Evolutionary conservation across 2,329 filamentous ascomycete genomes (phyloP).

Genomic region (Colletotrichum sojae): DNA sequence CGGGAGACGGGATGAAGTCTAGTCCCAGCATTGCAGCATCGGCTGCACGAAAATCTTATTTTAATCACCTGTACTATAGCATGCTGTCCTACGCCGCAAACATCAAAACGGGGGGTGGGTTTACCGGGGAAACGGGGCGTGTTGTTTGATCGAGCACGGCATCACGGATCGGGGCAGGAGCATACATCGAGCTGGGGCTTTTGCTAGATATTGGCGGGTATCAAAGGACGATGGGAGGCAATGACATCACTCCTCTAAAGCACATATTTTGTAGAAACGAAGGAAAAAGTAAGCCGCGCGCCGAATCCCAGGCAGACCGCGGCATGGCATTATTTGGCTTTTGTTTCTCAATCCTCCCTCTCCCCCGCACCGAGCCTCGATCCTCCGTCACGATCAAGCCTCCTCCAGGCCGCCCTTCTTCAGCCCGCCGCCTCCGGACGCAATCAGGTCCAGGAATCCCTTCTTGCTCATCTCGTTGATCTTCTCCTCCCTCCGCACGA

Average conservation of each 20-base stretch:
- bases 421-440: conserved; percentile 70
- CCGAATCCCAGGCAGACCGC: conserved; percentile 25
- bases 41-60: conserved; percentile 23
- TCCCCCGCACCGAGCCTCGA: background rate
- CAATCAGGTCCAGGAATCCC: conserved; percentile 93
- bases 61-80: conserved; percentile 40
- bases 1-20: background rate
- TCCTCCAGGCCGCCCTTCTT: conserved; percentile 73
- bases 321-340: conserved; percentile 17
- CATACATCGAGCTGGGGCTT: conserved; percentile 36
- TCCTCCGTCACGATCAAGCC: conserved; percentile 54
- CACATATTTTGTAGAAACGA: conserved; percentile 22
- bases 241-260: conserved; percentile 44
- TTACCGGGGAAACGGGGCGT: conserved; percentile 3
- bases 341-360: background rate
- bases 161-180: conserved; percentile 20
- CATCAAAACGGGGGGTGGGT: background rate
- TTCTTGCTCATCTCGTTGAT: conserved; percentile 97
- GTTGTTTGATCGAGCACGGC: conserved; percentile 32
- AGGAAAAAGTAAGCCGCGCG: conserved; percentile 3
- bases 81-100: conserved; percentile 25
- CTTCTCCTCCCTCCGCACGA: conserved; percentile 85
- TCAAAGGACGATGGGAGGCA: conserved; percentile 43
- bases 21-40: conserved; percentile 18
- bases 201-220: conserved; percentile 42